phyloP scores from a whole-genome alignment of 495 filamentous ascomycete genomes.

The Penicillium dipodomyicola region DNA sequence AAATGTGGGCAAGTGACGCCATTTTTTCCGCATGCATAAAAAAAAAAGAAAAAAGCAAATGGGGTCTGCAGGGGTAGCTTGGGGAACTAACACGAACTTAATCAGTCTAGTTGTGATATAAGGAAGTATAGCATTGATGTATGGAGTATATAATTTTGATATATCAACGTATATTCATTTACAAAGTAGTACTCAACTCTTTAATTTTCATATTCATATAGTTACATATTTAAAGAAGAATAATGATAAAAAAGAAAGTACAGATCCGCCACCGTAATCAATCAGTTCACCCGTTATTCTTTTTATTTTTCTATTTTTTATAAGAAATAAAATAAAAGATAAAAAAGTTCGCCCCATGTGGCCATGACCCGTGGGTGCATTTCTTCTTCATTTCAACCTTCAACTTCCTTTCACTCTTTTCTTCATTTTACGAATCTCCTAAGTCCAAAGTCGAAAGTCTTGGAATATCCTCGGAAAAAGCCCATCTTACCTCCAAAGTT shows the following conservation, averaged over 20 bases:
- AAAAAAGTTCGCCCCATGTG: slow-evolving; percentile 14
- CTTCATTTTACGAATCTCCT: background rate
- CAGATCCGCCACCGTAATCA: slow-evolving; percentile 11
- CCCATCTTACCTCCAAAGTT: slow-evolving; percentile 11
- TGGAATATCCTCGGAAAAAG: background rate
- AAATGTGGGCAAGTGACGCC: slow-evolving; percentile 18
- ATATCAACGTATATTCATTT: background rate
- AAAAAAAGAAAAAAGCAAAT: slow-evolving; percentile 23
- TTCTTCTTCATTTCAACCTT: background rate
- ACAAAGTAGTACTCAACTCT: background rate
- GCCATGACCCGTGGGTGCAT: slow-evolving; percentile 8
- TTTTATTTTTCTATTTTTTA: no score
- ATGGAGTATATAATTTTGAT: no score
- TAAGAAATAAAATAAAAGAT: background rate
- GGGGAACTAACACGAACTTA: slow-evolving; percentile 15
- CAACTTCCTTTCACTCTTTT: slow-evolving; percentile 6
- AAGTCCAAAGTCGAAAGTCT: background rate
- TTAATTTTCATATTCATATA: background rate
- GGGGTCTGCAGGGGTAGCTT: slow-evolving; percentile 32
- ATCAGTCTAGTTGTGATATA: slow-evolving; percentile 7
- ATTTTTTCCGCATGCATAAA: slow-evolving; percentile 24
- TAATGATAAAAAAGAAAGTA: background rate
- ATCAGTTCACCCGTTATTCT: background rate
- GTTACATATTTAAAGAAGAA: background rate
- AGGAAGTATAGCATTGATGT: background rate